Percentiles rank a stretch among this genome's conserved stretches.
Evolutionary conservation across 164 flowering plant genomes (phyloP).

Genomic region (Warburgia ugandensis): DNA sequence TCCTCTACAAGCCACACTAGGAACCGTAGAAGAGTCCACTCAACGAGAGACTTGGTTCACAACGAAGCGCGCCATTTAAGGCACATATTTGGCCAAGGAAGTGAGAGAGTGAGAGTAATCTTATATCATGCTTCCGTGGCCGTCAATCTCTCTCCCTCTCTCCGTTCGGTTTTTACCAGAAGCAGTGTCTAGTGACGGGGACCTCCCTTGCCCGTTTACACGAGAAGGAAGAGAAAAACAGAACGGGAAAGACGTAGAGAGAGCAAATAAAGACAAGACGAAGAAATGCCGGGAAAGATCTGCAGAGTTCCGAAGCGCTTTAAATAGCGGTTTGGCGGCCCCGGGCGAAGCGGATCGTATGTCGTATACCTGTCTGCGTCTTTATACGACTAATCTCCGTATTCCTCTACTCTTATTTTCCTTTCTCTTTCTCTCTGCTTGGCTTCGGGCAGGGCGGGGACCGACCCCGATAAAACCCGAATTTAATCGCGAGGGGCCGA

Average conservation of each 20-base stretch:
- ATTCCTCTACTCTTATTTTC: no score
- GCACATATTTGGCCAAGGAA: neutral
- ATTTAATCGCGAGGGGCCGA: neutral
- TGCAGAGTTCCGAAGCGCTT: neutral
- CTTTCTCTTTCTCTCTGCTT: neutral
- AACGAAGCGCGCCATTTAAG: neutral
- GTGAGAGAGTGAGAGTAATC: conserved; percentile 3
- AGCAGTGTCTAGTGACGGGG: neutral
- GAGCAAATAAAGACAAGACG: no score
- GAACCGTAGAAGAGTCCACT: neutral
- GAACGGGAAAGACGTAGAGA: no score
- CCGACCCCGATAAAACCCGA: neutral
- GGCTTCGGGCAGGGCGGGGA: neutral
- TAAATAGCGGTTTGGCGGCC: neutral
- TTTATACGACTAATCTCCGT: neutral
- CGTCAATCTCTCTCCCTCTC: neutral
- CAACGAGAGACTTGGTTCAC: neutral
- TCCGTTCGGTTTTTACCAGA: conserved; percentile 1
- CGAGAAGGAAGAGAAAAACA: no score
- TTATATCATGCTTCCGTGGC: neutral
- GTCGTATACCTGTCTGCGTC: neutral
- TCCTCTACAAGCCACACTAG: neutral
- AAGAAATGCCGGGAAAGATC: no score
- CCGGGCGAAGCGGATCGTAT: neutral
- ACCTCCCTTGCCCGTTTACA: neutral